Base-by-base conservation (phyloP, 1,284 basidiomycete species). In the Tilletia caries region DNA sequence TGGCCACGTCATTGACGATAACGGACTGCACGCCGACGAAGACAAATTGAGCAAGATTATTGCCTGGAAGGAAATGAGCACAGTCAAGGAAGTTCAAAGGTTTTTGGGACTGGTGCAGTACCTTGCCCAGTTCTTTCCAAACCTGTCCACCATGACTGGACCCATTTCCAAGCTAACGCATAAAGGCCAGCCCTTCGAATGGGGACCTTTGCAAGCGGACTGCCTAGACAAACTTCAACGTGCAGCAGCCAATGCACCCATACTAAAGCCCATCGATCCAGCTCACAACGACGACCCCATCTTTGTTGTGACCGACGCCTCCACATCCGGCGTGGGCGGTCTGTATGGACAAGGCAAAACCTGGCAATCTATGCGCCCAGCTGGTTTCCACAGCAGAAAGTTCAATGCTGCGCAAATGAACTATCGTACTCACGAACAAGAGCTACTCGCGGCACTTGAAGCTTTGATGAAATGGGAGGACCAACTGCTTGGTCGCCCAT, bases 91-190 rank as follows among this genome's bases (percentile, higher is more conserved):
- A 20, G 58, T 62, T n/a, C 58, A 62, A 29, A 5, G 27, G 8
- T 86, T 85, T 77, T 74, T 85, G n/a, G 84, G 84, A 33, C 81
- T 85, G 33, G 79, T 76, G 27, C 85, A 85, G 68, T 87, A 85
- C 73, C 86, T 84, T 70, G n/a, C n/a, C n/a, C n/a, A n/a, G n/a
- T n/a, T n/a, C n/a, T n/a, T n/a, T n/a, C n/a, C n/a, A n/a, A n/a
- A 67, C 76, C 34, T 87, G 70, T 81, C 84, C 8, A 70, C 76
- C 23, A 84, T 85, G 25, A 75, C 76, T 12, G 33, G 70, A 12
- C 84, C 85, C 2, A 71, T 86, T 0, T 72, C 72, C 8, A 23
- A 66, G 5, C 71, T 83, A 0, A 27, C 34, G 13, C 23, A 34
- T 13, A 66, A 66, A 27, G 25, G 12, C 10, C 15, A 23, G 12